Percentiles rank a stretch among this genome's conserved stretches.
Evolutionary conservation across 164 flowering plant species (phyloP).

Genomic region (Chimonanthus praecox): DNA sequence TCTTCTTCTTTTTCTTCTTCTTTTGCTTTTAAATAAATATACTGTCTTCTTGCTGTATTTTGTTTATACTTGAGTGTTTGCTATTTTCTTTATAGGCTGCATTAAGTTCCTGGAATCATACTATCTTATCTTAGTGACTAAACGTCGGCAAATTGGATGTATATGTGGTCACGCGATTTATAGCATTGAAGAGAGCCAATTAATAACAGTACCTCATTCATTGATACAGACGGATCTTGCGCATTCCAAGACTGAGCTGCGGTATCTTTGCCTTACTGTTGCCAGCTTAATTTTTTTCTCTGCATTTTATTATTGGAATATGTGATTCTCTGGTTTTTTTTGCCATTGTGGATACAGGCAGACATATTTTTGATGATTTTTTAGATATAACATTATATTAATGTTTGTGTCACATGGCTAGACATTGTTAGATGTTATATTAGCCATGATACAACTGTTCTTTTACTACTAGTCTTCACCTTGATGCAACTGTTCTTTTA

Average conservation of each 20-base stretch:
- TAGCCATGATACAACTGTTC: no score
- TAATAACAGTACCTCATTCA: conserved; percentile 82
- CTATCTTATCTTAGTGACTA: conserved; percentile 84
- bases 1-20: background rate
- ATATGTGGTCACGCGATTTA: conserved; percentile 96
- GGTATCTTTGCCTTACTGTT: conserved; percentile 29
- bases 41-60: background rate
- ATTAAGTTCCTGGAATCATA: conserved; percentile 92
- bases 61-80: background rate
- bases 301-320: background rate
- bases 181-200: conserved; percentile 83
- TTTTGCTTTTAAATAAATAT: background rate
- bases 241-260: conserved; percentile 86
- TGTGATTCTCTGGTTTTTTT: background rate
- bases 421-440: no score
- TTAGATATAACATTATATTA: no score
- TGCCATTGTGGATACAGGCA: background rate
- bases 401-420: no score
- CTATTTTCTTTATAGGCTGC: conserved; percentile 49
- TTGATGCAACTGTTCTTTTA: no score
- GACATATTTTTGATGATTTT: no score
- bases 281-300: background rate
- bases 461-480: no score
- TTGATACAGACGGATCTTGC: conserved; percentile 86
- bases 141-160: conserved; percentile 87